Percentiles rank a stretch among this genome's conserved stretches.
These are phyloP conservation scores for Thymus mandschuricus DNA, from an alignment of 257 asterid species.

Conservation along the genomic window DNA sequence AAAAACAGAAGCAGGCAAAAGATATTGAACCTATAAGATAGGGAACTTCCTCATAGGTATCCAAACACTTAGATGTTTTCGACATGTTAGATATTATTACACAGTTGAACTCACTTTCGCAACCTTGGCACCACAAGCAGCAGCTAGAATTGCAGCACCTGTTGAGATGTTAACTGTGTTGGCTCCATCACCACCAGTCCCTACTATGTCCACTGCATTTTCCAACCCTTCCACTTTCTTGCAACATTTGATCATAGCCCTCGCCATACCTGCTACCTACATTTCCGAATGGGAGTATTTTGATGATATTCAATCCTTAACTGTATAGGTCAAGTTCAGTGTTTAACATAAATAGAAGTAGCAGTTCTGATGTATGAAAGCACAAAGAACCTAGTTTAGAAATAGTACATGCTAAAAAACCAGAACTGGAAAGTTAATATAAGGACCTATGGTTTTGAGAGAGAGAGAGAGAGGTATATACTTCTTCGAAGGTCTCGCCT, in stretches of 20 bases:
- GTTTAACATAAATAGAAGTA: not conserved
- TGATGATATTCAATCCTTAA: no score
- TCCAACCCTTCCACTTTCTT: slow-evolving; percentile 65
- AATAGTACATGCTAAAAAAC: not conserved
- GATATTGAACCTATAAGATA: not conserved
- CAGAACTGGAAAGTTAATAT: no score
- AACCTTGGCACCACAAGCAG: slow-evolving; percentile 86
- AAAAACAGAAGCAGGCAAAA: slow-evolving; percentile 7
- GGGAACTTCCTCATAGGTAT: not conserved
- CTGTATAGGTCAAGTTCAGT: not conserved
- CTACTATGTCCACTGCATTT: slow-evolving; percentile 79
- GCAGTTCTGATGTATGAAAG: not conserved
- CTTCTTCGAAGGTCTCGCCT: slow-evolving; percentile 57
- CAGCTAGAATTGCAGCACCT: slow-evolving; percentile 88
- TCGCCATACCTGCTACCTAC: slow-evolving; percentile 81
- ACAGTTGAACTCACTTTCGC: slow-evolving; percentile 57
- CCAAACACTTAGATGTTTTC: not conserved
- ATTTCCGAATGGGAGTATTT: not conserved
- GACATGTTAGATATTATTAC: no score
- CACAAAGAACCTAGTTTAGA: no score
- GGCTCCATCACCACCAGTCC: slow-evolving; percentile 91
- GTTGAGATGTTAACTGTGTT: slow-evolving; percentile 88
- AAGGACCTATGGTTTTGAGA: not conserved
- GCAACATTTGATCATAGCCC: slow-evolving; percentile 75
- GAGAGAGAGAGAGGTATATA: slow-evolving; percentile 11